phyloP scores from a whole-genome alignment of 1,284 basidiomycete genomes.

The Fomitopsis betulina region DNA sequence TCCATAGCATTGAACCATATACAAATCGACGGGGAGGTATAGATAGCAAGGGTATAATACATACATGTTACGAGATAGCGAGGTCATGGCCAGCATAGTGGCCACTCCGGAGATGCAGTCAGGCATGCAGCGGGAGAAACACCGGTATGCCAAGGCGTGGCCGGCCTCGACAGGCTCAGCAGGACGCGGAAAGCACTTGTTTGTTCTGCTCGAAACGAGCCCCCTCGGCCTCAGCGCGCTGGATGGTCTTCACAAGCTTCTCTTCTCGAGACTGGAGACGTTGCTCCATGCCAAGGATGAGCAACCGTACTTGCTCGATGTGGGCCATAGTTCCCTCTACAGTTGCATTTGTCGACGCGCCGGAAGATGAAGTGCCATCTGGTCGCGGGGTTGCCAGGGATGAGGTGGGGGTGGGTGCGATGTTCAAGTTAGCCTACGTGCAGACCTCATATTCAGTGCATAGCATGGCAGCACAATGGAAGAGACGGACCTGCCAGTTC shows the following conservation, averaged over 20 bases:
- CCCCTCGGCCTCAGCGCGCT: slow-evolving; percentile 57
- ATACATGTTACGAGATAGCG: not conserved
- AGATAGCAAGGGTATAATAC: not conserved
- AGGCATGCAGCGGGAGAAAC: not conserved
- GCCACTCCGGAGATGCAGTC: not conserved
- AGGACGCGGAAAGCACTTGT: slow-evolving; percentile 21
- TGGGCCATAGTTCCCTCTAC: slow-evolving; percentile 44
- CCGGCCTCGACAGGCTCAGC: not conserved
- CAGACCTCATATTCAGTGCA: not conserved
- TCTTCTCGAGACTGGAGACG: slow-evolving; percentile 61
- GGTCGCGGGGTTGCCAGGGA: slow-evolving; percentile 2
- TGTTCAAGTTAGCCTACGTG: slow-evolving; percentile 38
- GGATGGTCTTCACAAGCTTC: slow-evolving; percentile 53
- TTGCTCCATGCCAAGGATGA: slow-evolving; percentile 76
- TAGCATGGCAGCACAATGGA: not conserved
- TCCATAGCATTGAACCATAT: not conserved
- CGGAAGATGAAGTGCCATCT: not conserved
- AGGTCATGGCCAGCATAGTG: not conserved
- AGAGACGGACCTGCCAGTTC: slow-evolving; percentile 63
- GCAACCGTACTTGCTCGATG: slow-evolving; percentile 63
- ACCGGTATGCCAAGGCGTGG: not conserved
- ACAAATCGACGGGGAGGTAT: not conserved
- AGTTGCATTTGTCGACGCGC: slow-evolving; percentile 8
- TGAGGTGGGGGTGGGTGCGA: slow-evolving; percentile 31
- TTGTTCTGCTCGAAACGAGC: slow-evolving; percentile 45